Evolutionary conservation across 2,329 filamentous ascomycete genomes (phyloP).

Genomic region (Bipolaris cookei): DNA sequence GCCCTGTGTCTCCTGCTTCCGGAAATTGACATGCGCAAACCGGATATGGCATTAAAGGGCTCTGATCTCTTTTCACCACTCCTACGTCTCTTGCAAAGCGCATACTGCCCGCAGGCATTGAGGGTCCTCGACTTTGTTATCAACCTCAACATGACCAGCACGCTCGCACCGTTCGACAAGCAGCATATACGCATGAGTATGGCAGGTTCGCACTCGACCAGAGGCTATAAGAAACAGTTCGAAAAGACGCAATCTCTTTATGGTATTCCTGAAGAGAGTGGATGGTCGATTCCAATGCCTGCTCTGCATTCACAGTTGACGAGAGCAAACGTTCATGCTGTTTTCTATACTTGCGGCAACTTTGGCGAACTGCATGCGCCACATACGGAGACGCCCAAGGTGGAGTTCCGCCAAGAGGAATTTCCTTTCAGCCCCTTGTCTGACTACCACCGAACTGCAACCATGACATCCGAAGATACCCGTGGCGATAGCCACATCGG

Average conservation of each 20-base stretch:
- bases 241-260: conserved; percentile 93
- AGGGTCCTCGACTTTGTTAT: conserved; percentile 94
- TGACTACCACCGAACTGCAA: conserved; percentile 78
- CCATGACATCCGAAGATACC: conserved; percentile 88
- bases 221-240: conserved; percentile 89
- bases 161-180: conserved; percentile 78
- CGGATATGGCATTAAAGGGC: conserved; percentile 87
- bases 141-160: conserved; percentile 90
- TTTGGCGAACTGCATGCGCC: conserved; percentile 56
- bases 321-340: conserved; percentile 89
- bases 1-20: conserved; percentile 85
- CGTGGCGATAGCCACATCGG: conserved; percentile 76
- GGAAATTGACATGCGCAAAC: conserved; percentile 89
- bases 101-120: conserved; percentile 90
- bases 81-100: conserved; percentile 85
- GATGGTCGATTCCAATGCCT: conserved; percentile 94
- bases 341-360: conserved; percentile 87
- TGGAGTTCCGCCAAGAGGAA: conserved; percentile 92
- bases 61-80: conserved; percentile 95
- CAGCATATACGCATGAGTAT: conserved; percentile 98
- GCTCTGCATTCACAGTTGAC: conserved; percentile 88
- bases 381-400: conserved; percentile 75
- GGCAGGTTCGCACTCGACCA: conserved; percentile 80
- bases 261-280: conserved; percentile 92
- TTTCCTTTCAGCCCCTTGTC: conserved; percentile 75